These are phyloP conservation scores for Dioscorea zingiberensis DNA, from an alignment of 106 monocot genomes.

Conservation along the genomic window DNA sequence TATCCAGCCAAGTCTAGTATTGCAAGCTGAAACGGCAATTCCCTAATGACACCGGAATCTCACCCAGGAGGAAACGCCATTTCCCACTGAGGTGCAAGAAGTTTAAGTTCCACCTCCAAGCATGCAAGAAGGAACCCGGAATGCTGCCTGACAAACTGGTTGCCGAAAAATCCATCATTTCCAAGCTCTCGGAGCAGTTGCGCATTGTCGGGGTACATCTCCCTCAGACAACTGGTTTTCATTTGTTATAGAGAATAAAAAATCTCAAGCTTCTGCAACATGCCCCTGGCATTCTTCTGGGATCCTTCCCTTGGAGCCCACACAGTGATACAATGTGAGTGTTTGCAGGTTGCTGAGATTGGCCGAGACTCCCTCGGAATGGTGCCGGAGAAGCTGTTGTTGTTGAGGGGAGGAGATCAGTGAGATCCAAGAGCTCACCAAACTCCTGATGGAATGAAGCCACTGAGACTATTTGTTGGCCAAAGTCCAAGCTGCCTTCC, in stretches of 20 bases:
- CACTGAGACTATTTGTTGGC: constrained; percentile 71
- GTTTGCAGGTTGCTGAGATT: constrained; percentile 56
- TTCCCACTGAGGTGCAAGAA: constrained; percentile 78
- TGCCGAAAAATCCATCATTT: constrained; percentile 84
- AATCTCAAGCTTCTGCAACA: constrained; percentile 46
- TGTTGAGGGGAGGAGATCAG: constrained; percentile 85
- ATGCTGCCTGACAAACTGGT: constrained; percentile 63
- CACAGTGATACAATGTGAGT: constrained; percentile 67
- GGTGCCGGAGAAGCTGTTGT: constrained; percentile 69
- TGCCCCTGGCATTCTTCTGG: constrained; percentile 45
- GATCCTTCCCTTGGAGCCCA: constrained; percentile 39
- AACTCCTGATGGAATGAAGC: constrained; percentile 49
- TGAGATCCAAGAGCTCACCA: constrained; percentile 51
- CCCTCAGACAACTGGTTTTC: constrained; percentile 79
- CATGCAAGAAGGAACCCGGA: constrained; percentile 40
- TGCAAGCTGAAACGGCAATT: constrained; percentile 40
- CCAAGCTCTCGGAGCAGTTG: constrained; percentile 65
- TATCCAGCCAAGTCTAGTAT: constrained; percentile 87
- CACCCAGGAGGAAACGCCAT: constrained; percentile 59
- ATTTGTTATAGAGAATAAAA: constrained; percentile 83
- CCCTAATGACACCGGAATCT: constrained; percentile 63
- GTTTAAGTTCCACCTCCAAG: constrained; percentile 47
- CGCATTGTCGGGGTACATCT: constrained; percentile 61
- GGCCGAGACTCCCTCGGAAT: constrained; percentile 42
- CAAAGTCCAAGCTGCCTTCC: constrained; percentile 54